Conservation (phyloP, 345 rosid genomes). For the Firmiana major region DNA sequence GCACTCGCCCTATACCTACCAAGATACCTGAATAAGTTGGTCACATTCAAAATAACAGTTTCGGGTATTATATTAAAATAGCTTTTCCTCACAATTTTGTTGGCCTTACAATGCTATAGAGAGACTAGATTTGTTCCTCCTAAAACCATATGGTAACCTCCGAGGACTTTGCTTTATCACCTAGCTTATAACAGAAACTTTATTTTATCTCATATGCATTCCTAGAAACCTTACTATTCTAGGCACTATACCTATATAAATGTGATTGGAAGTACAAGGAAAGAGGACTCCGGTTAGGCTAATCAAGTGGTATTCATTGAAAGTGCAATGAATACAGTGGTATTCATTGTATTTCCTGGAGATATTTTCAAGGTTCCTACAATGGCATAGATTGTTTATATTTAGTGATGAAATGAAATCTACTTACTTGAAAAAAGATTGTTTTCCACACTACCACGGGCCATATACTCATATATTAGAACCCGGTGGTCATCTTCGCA, state of each 20-base stretch:
- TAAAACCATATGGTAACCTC: neutral
- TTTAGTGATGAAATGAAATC: neutral
- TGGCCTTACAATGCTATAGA: neutral
- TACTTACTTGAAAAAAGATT: conserved; percentile 82
- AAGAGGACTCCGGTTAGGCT: neutral
- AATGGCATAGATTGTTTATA: neutral
- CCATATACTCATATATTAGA: conserved; percentile 85
- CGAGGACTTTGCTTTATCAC: neutral
- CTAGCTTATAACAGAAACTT: neutral
- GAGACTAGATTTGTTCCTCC: neutral
- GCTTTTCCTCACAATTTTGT: neutral
- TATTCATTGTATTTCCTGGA: neutral
- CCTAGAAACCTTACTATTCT: neutral
- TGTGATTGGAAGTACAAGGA: neutral
- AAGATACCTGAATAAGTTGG: neutral
- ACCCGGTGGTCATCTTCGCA: conserved; percentile 87
- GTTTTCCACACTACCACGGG: conserved; percentile 90
- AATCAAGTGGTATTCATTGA: neutral
- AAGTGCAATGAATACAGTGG: too few relatives aligned
- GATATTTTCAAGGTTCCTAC: neutral
- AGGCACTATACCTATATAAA: neutral
- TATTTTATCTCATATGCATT: neutral
- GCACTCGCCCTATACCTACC: neutral
- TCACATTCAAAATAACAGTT: neutral
- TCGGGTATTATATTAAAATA: neutral